Conservation (phyloP, 208 protist species). For the Lotmaria passim region DNA sequence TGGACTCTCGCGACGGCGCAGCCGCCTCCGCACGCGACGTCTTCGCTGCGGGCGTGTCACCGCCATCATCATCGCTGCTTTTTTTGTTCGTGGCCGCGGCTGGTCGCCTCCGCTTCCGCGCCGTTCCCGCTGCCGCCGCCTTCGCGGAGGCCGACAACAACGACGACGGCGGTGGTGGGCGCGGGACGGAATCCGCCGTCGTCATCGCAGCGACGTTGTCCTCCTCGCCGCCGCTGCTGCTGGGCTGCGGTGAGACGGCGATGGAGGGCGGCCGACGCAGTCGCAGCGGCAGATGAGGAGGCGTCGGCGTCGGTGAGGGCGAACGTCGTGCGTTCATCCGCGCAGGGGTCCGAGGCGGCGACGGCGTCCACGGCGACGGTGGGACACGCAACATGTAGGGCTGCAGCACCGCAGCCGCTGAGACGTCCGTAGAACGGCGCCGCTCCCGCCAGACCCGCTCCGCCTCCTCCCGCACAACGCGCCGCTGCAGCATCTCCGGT, state of each 20-base stretch:
- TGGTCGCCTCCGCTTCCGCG: conserved; percentile 22
- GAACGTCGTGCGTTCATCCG: background rate
- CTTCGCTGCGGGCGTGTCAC: background rate
- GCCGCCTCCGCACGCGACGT: background rate
- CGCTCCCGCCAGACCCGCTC: conserved; percentile 29
- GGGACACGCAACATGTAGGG: conserved; percentile 1
- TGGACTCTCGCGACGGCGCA: background rate
- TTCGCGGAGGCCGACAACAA: too few relatives aligned
- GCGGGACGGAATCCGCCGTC: background rate
- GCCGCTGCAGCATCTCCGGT: conserved; percentile 28
- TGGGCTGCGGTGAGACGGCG: conserved; percentile 5
- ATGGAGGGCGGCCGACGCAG: conserved; percentile 5
- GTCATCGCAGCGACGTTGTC: background rate
- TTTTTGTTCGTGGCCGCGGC: background rate
- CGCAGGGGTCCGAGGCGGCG: background rate
- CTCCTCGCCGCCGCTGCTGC: background rate
- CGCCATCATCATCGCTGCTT: background rate
- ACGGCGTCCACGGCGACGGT: background rate
- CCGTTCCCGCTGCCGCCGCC: background rate
- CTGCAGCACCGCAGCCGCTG: conserved; percentile 6
- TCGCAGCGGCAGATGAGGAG: background rate
- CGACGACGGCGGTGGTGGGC: background rate
- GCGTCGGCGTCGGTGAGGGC: background rate
- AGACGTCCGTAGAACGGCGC: background rate
- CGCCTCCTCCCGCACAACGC: conserved; percentile 50